A percentile compares a stretch with the other conserved stretches of the same genome.
Conservation (phyloP, 2,329 filamentous ascomycete genomes). For the Lanzia echinophila region DNA sequence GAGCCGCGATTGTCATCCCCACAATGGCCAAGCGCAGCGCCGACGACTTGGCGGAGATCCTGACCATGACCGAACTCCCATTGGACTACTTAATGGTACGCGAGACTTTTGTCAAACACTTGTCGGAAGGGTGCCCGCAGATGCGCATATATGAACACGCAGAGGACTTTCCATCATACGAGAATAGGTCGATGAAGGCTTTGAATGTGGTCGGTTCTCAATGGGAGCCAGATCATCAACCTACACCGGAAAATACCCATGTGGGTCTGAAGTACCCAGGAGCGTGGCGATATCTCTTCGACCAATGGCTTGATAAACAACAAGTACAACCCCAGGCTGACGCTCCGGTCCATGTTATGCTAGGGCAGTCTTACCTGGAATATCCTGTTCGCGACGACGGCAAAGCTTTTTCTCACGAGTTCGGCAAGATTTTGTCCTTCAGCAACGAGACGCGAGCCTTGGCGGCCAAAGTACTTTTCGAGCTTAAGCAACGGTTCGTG, state of each 20-base stretch:
- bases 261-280: slow-evolving; percentile 12
- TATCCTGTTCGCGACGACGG: slow-evolving; percentile 42
- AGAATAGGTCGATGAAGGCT: slow-evolving; percentile 12
- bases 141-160: slow-evolving; percentile 37
- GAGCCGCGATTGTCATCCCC: slow-evolving; percentile 41
- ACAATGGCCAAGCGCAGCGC: slow-evolving; percentile 39
- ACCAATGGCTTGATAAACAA: slow-evolving; percentile 19
- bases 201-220: too few species aligned
- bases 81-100: slow-evolving; percentile 44
- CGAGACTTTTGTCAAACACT: slow-evolving; percentile 36
- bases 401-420: slow-evolving; percentile 40
- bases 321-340: slow-evolving; percentile 13
- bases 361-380: slow-evolving; percentile 31
- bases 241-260: slow-evolving; percentile 22
- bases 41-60: slow-evolving; percentile 37
- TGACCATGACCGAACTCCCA: slow-evolving; percentile 32
- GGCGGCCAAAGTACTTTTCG: slow-evolving; percentile 31
- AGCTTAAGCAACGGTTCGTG: slow-evolving; percentile 31
- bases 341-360: slow-evolving; percentile 19
- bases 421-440: slow-evolving; percentile 37
- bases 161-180: slow-evolving; percentile 34
- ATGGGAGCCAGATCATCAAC: slow-evolving; percentile 23
- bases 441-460: slow-evolving; percentile 38
- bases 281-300: slow-evolving; percentile 22
- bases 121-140: slow-evolving; percentile 36